Base-by-base conservation (phyloP, 768 basidiomycete species). In the Boletus rubroflammeus region DNA sequence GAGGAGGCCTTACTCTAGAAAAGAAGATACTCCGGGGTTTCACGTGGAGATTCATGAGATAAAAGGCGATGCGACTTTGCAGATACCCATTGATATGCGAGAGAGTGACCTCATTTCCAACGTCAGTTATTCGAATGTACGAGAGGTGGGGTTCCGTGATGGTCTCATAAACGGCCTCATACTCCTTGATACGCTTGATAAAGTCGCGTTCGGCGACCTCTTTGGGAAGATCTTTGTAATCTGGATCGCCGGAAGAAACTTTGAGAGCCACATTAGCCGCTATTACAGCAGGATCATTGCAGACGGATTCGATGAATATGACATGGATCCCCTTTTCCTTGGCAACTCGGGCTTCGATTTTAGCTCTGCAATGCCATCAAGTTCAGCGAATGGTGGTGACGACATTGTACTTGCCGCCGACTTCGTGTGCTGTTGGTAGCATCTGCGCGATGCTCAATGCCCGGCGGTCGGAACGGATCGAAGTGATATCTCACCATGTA, bases 11-110 rank as follows among this genome's bases (percentile, higher is more conserved):
- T 65, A 98, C 96, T 63, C 97, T 75, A 5, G 97, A 98, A 56
- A 99, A 82, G 73, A 93, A 99, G 56, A 99, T 98, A 67, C 87
- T 93, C 54, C 97, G 81, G 6, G 97, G 96, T 63, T 97, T 97
- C 62, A 99, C 76, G 72, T 99, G 97, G 63, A 98, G 71, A 70
- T 98, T 98, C 95, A 98, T 98, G 51, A 99, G 78, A 72, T 95
- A 99, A 74, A 96, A 99, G 19, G 93, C 96, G 60, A 99, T 93
- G 34, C 97, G 88, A 78, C 92, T 93, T 66, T 95, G 93, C 55
- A 99, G 74, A 66, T 99, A 99, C 14, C 95, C 95, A 65, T 95
- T 84, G 50, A 99, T 98, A 59, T 86, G 79, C 49, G 82, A 86
- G 45, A 93, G 80, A 0, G 84, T 90, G 50, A 95, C 95, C 69